phyloP scores from a whole-genome alignment of 2,329 filamentous ascomycete species.

The Calonectria pseudoturangicola region DNA sequence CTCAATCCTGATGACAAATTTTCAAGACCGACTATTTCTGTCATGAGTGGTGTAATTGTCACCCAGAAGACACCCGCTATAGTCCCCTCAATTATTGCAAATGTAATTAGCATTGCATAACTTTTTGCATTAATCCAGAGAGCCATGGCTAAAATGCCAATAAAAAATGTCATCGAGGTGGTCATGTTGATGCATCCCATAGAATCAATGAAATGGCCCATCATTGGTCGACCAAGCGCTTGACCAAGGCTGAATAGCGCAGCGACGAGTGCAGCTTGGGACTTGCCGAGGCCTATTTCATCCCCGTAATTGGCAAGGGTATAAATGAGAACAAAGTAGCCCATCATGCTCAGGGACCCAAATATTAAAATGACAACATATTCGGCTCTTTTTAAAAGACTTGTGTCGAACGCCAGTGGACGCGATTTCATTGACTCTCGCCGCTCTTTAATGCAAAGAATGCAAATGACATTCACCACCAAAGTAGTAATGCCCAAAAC shows the following conservation, averaged over 20 bases:
- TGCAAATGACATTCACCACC: constrained; percentile 78
- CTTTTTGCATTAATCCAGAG: constrained; percentile 82
- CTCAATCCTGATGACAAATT: constrained; percentile 80
- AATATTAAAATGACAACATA: constrained; percentile 80
- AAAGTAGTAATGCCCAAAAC: constrained; percentile 78
- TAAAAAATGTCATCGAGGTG: constrained; percentile 76
- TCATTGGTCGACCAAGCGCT: constrained; percentile 80
- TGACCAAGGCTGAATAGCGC: constrained; percentile 82
- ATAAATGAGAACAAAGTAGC: constrained; percentile 85
- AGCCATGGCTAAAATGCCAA: constrained; percentile 79
- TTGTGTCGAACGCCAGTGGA: constrained; percentile 79
- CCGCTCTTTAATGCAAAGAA: constrained; percentile 79
- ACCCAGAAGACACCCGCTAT: constrained; percentile 84
- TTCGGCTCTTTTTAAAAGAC: constrained; percentile 76
- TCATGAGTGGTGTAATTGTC: constrained; percentile 80
- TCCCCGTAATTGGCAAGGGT: constrained; percentile 83
- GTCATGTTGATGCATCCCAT: constrained; percentile 85
- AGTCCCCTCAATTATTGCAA: constrained; percentile 80
- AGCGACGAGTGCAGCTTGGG: constrained; percentile 82
- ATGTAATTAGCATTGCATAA: constrained; percentile 82
- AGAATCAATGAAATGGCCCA: constrained; percentile 83
- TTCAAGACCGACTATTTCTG: constrained; percentile 83
- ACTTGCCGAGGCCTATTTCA: constrained; percentile 78
- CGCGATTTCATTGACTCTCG: constrained; percentile 81
- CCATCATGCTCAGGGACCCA: constrained; percentile 82